Conservation (phyloP, 176 grass and related monocot genomes). For the Ensete ventricosum region DNA sequence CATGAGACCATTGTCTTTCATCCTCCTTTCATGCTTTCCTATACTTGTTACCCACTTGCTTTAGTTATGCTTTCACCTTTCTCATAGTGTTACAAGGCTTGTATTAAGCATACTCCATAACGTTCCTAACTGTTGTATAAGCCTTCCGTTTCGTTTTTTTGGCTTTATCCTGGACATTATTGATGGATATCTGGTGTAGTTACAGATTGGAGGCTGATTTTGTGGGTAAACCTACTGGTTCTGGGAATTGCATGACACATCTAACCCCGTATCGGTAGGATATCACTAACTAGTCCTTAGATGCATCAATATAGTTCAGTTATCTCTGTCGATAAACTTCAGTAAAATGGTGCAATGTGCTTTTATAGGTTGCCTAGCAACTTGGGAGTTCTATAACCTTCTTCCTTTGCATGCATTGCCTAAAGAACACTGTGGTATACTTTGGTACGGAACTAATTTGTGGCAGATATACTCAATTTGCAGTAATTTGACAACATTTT, state of each 20-base stretch:
- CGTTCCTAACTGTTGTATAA: neutral
- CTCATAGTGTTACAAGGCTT: neutral
- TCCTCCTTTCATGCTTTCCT: too few relatives aligned
- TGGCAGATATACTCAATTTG: too few relatives aligned
- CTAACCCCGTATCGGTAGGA: neutral
- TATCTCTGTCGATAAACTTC: too few relatives aligned
- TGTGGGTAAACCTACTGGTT: neutral
- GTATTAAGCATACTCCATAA: neutral
- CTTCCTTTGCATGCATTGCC: too few relatives aligned
- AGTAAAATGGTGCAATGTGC: neutral
- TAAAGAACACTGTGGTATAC: too few relatives aligned
- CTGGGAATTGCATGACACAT: neutral
- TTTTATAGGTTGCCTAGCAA: neutral
- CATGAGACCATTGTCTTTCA: too few relatives aligned
- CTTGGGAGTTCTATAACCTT: too few relatives aligned
- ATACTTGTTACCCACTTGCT: neutral
- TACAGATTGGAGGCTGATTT: neutral
- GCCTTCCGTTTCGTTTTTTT: too few relatives aligned
- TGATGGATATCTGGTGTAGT: too few relatives aligned
- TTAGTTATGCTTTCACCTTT: neutral
- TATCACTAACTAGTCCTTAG: neutral
- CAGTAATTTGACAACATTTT: neutral
- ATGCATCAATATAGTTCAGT: neutral
- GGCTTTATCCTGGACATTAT: too few relatives aligned
- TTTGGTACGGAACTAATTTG: too few relatives aligned